A percentile compares a stretch with the other conserved stretches of the same genome.
Evolutionary conservation across 2,329 filamentous ascomycete species (phyloP).

Genomic region (Blastomyces emzantsi): DNA sequence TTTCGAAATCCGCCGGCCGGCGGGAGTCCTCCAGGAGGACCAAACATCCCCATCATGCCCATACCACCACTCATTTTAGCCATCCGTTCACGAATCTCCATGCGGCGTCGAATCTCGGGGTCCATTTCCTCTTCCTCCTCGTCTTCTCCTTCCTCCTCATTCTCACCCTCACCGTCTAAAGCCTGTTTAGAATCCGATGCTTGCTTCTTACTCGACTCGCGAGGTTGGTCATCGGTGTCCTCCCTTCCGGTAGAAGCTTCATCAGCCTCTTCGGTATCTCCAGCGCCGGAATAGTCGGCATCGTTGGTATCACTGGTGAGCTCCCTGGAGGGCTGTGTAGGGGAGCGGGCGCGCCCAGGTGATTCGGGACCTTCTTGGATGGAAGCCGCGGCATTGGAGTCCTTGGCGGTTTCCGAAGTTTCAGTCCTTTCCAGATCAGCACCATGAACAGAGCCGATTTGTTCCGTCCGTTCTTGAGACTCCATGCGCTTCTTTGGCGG

Average conservation of each 20-base stretch:
- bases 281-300: slow-evolving; percentile 55
- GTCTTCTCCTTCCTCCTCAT: slow-evolving; percentile 38
- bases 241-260: slow-evolving; percentile 61
- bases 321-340: slow-evolving; percentile 41
- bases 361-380: slow-evolving; percentile 23
- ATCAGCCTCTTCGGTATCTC: slow-evolving; percentile 54
- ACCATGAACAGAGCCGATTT: slow-evolving; percentile 20
- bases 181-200: slow-evolving; percentile 14
- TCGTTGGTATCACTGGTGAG: slow-evolving; percentile 55
- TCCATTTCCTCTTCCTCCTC: slow-evolving; percentile 61
- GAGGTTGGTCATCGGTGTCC: slow-evolving; percentile 55
- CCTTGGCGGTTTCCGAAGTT: slow-evolving; percentile 27
- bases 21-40: slow-evolving; percentile 51
- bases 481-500: slow-evolving; percentile 57
- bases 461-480: slow-evolving; percentile 27
- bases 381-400: slow-evolving; percentile 29
- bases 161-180: slow-evolving; percentile 42
- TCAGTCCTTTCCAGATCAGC: slow-evolving; percentile 25
- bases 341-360: slow-evolving; percentile 25
- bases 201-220: slow-evolving; percentile 13
- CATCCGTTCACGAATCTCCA: slow-evolving; percentile 90
- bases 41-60: slow-evolving; percentile 92
- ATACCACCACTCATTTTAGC: slow-evolving; percentile 97
- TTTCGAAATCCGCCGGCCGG: slow-evolving; percentile 26
- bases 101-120: slow-evolving; percentile 71